These are phyloP conservation scores for Starmerella geochares DNA, from an alignment of 805 yeast genomes.

Conservation along the genomic window DNA sequence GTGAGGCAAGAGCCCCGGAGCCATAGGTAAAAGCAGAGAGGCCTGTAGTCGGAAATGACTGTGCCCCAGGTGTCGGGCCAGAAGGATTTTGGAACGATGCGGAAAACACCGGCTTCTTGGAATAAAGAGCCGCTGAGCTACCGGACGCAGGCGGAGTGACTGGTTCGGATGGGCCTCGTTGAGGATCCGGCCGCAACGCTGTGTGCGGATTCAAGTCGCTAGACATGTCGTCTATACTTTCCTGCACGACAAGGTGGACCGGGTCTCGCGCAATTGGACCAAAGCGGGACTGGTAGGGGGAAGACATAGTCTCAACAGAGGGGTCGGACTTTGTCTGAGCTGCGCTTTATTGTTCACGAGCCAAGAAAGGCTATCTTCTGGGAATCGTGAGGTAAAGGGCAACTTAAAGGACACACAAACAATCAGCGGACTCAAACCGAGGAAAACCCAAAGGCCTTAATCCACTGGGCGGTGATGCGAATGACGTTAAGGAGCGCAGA, in stretches of 20 bases:
- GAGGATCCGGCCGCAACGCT: background rate
- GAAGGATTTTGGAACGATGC: background rate
- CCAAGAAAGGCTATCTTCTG: too few relatives aligned
- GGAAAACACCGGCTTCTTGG: conserved; percentile 3
- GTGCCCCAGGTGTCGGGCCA: background rate
- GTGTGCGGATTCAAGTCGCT: background rate
- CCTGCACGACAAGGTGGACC: background rate
- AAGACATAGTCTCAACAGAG: conserved; percentile 1
- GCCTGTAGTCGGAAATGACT: background rate
- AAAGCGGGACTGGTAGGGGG: conserved; percentile 6
- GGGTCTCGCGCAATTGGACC: conserved; percentile 4
- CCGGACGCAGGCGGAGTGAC: conserved; percentile 18
- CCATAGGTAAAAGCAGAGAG: background rate
- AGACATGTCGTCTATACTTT: background rate
- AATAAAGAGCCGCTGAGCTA: conserved; percentile 4
- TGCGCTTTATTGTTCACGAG: too few relatives aligned
- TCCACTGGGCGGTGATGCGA: background rate
- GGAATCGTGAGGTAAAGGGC: background rate
- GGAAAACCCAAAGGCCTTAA: background rate
- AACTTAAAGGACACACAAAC: background rate
- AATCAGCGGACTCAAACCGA: background rate
- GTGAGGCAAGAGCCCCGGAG: conserved; percentile 1
- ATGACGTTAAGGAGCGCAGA: background rate
- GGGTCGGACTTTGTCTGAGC: background rate
- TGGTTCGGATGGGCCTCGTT: conserved; percentile 11